Evolutionary conservation across 2,329 filamentous ascomycete genomes (phyloP), one percentile per base, ranked within the genome.

Genomic region (Bipolaris gigantea): DNA sequence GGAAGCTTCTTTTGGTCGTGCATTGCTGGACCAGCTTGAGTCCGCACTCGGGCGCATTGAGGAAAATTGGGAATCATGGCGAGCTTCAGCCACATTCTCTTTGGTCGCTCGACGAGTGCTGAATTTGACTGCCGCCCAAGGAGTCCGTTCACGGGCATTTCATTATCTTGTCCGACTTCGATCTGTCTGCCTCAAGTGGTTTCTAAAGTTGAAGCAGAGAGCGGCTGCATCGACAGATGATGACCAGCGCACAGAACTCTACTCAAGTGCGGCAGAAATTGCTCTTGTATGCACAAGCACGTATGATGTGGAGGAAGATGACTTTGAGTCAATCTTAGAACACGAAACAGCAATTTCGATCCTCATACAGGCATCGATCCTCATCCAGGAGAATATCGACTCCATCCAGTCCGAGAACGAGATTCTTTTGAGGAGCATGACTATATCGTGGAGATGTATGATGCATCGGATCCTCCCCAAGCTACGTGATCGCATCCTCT

Each of bases 251-350:
- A 56, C 52, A 1, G 59, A 70, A 2, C 63, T 83, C 0, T 63
- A 62, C 15, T 53, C 60, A 0, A 71, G 73, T 25, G 64, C 68
- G 3, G 66, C 76, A 10, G 74, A 79, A 41, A 66, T 80, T 2
- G 73, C 76, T 0, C 55, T 81, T 33, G 70, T 78, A 2, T 80
- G 79, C 50, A 61, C 69, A 3, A 61, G 64, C n/a, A 79, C 80
- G 0, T 83, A 80, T 47, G 73, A 82, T 50, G 59, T 79, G 1
- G 78, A 81, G 15, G 42, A 59, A 0, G 7, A 55, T 0, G 56
- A 71, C 19, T 52, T 79, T 1, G 23, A 57, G 0, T 13, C 5
- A 0, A 49, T 77, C 1, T 57, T 82, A 0, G 10, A 51, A 8
- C 51, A 58, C 5, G 41, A 51, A 1, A 50, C 46, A 19, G 56